phyloP scores from a whole-genome alignment of 345 rosid species.

The Eucalyptus erythrocorys region DNA sequence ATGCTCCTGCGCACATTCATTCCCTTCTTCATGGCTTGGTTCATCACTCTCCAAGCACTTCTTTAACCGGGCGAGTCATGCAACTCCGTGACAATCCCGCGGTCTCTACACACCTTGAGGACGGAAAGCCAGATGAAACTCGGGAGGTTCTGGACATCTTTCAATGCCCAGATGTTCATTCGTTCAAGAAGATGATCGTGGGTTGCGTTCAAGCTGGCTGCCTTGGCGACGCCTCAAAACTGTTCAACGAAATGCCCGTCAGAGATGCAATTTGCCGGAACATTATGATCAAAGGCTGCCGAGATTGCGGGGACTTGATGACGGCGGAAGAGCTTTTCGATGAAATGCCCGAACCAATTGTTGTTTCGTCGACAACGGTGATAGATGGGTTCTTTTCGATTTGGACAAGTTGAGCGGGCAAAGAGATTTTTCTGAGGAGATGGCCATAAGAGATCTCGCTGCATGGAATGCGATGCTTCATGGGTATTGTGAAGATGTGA shows the following conservation, averaged over 20 bases:
- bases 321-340: not conserved
- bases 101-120: not conserved
- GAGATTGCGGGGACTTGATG: not conserved
- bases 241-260: not conserved
- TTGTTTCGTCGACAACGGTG: not conserved
- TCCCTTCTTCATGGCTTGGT: too few relatives aligned
- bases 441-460: not conserved
- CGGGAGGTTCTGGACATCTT: too few relatives aligned
- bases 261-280: not conserved
- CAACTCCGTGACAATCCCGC: not conserved
- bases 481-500: not conserved
- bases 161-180: not conserved
- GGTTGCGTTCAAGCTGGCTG: not conserved
- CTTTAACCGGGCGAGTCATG: not conserved
- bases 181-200: not conserved
- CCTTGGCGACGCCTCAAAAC: not conserved
- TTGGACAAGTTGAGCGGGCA: not conserved
- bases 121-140: not conserved
- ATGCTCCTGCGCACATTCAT: not conserved
- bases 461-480: not conserved
- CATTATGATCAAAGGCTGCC: not conserved
- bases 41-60: not conserved
- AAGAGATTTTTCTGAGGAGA: not conserved
- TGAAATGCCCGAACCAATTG: not conserved
- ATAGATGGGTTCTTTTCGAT: not conserved